Evolutionary conservation across 1,284 basidiomycete genomes (phyloP).

Genomic region (Fistulinella staudtii): DNA sequence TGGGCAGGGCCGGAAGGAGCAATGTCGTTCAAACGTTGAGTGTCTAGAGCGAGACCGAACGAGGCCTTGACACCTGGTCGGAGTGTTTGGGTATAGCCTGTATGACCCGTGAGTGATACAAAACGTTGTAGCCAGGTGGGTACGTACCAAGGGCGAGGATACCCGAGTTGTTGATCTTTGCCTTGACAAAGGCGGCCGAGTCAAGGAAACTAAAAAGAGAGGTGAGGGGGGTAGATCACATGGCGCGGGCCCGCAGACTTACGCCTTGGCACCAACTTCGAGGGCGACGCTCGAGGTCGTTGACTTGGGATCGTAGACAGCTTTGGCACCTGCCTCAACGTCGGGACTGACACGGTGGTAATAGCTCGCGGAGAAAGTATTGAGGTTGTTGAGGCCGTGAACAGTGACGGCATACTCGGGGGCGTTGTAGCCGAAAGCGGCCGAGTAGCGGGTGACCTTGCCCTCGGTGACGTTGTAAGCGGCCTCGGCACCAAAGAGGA

Average conservation of each 20-base stretch:
- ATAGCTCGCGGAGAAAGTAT: constrained; percentile 93
- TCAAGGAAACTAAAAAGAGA: constrained; percentile 70
- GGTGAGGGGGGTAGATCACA: background rate
- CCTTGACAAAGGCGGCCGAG: constrained; percentile 90
- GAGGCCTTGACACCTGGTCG: constrained; percentile 94
- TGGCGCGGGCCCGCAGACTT: constrained; percentile 30
- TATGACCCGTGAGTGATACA: constrained; percentile 5
- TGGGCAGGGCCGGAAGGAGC: constrained; percentile 62
- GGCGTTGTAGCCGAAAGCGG: constrained; percentile 91
- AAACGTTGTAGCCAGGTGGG: background rate
- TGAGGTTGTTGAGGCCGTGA: constrained; percentile 94
- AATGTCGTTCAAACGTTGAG: constrained; percentile 77
- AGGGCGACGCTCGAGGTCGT: constrained; percentile 85
- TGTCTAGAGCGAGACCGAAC: constrained; percentile 91
- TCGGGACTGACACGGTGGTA: constrained; percentile 96
- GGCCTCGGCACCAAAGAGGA: constrained; percentile 95
- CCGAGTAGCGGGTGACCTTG: constrained; percentile 88
- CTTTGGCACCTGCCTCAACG: constrained; percentile 97
- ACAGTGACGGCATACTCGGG: constrained; percentile 96
- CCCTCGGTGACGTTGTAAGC: constrained; percentile 96
- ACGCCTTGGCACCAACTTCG: constrained; percentile 97
- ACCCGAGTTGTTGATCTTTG: constrained; percentile 98
- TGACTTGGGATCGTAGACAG: constrained; percentile 93
- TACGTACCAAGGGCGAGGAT: constrained; percentile 74
- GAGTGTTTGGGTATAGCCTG: constrained; percentile 88